Base-by-base conservation (phyloP, 257 asterid genomes). In the Jacaranda mimosifolia region DNA sequence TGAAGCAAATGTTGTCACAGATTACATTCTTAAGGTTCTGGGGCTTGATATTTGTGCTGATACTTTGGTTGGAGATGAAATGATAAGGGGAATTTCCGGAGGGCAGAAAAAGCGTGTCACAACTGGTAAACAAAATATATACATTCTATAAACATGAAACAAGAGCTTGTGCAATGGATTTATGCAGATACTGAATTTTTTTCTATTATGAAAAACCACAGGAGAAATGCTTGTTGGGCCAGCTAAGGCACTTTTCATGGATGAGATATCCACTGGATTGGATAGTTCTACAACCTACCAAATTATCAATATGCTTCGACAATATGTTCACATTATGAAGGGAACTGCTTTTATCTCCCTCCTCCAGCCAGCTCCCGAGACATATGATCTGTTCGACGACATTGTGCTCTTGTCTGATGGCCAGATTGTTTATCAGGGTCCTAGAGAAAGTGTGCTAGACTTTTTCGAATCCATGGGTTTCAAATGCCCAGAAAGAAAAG, bases 221-320 rank as follows among this genome's bases (percentile, higher is more conserved):
- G 89, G 89, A 26, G 89, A 86, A 77, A 86, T 86, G 86, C 78
- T 86, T 15, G 89, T 86, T 19, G 89, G 87, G 26, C 89, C 87
- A 57, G 57, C 83, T 19, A 83, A 86, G n/a, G 88, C 81, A 48
- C 84, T 85, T 67, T 85, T 85, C 82, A 85, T 85, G 88, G 88
- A 85, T 43, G 89, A 82, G 71, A 85, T 85, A 64, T 85, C 89
- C 2, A 85, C 89, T 0, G 89, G 89, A 64, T 73, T 85, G 79
- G 89, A 86, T 59, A 86, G 87, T 77, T 86, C 87, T 3, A 86
- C 87, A 7, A 83, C 87, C 4, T 86, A 43, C 69, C 85, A 86
- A 52, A 79, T 86, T 18, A 64, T 83, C 32, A 83, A 83, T 11
- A 72, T 57, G 80, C 73, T 86, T 18, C 62, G 74, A 59, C 86